Base-by-base conservation (phyloP, 2,329 filamentous ascomycete species). In the Paecilomyces dactylethromorphus region DNA sequence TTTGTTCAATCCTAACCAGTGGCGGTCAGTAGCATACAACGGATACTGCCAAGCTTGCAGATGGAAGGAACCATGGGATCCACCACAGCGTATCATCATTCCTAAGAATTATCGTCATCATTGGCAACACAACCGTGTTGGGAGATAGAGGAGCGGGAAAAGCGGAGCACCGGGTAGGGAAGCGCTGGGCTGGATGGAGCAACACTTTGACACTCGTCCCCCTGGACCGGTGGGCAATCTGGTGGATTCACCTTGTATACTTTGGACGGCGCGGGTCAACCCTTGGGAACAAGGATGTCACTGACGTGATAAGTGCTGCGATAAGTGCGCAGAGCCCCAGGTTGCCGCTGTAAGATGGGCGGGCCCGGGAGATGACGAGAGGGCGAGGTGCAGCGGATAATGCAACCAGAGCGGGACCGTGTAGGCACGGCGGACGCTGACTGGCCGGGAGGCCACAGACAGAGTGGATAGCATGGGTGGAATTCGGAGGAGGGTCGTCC, bases 61-160 rank as follows among this genome's bases (percentile, higher is more conserved):
- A 49, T 57, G 57, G 61, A 59, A 60, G 54, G 31, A 49, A 53
- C 53, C 59, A 57, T 24, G 53, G 65, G 66, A 62, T 71, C 71
- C 69, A 71, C 68, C 54, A 51, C 57, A 59, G 63, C 62, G 66
- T 66, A 68, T 65, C 67, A 68, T 69, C 62, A 69, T 73, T 64
- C 71, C 71, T 73, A 68, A 64, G 67, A 71, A 75, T 74, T 73
- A 67, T 74, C 73, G 72, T 74, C 66, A 68, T 70, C 60, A 62
- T 64, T 64, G 58, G 62, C 60, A 62, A 61, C 54, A 60, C 61
- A 56, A 60, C 61, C 56, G 53, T 59, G 53, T 55, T 52, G 49
- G 11, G 21, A 51, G 18, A 26, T 31, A 13, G 13, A 49, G 45
- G 29, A 29, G 39, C 49, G 54, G 54, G 51, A 57, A 58, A 52